These are phyloP conservation scores for Chlamydomonas urium DNA, from an alignment of 139 green algal species.

Conservation along the genomic window DNA sequence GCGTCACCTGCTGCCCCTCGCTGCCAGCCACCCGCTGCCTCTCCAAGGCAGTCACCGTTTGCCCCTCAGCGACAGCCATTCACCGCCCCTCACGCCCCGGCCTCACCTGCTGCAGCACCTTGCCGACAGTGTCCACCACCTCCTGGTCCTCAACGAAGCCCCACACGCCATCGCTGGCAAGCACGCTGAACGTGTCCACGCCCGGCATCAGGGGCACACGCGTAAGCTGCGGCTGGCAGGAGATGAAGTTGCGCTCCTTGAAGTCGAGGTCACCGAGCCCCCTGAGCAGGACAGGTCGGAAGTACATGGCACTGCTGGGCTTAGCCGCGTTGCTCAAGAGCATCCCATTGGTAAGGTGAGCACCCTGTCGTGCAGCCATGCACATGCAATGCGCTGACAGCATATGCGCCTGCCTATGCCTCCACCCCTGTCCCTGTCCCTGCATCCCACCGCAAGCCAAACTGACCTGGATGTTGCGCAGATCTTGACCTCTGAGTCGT, in stretches of 20 bases:
- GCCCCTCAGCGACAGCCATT: too few species aligned
- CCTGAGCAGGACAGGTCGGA: too few species aligned
- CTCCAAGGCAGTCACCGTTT: too few species aligned
- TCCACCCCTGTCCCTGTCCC: neutral
- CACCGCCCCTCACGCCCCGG: too few species aligned
- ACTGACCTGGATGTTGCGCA: neutral
- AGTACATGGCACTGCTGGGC: too few species aligned
- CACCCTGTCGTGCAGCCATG: neutral
- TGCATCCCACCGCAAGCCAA: neutral
- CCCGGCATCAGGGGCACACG: neutral
- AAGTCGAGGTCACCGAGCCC: conserved; percentile 13
- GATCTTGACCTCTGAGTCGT: neutral
- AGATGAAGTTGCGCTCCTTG: conserved; percentile 11
- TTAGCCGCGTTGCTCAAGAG: too few species aligned
- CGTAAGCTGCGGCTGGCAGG: neutral
- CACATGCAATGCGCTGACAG: neutral
- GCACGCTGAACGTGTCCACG: conserved; percentile 62
- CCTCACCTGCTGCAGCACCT: conserved; percentile 8
- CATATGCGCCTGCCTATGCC: neutral
- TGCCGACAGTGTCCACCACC: conserved; percentile 35
- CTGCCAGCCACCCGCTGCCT: too few species aligned
- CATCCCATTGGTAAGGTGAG: neutral
- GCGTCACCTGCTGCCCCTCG: too few species aligned
- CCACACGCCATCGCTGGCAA: conserved; percentile 89
- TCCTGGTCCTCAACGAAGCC: conserved; percentile 74